Percentiles rank a stretch among this genome's conserved stretches.
These are phyloP conservation scores for Trifolium repens DNA, from an alignment of 306 rosid species.

Conservation along the genomic window DNA sequence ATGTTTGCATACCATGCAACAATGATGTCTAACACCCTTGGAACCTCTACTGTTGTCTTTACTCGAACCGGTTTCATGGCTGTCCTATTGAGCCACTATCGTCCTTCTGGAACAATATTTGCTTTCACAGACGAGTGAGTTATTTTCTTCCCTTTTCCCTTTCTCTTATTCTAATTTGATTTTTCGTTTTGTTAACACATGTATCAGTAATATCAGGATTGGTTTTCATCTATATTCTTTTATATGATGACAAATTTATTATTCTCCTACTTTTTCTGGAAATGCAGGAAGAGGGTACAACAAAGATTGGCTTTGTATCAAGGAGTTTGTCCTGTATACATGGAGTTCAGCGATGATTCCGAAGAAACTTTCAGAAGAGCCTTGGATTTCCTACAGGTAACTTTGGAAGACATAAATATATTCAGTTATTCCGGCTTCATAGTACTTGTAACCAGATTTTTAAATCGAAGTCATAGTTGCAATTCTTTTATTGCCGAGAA, in stretches of 20 bases:
- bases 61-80: constrained; percentile 96
- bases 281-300: constrained; percentile 79
- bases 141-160: constrained; percentile 30
- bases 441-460: background rate
- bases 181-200: constrained; percentile 9
- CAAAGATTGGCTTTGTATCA: constrained; percentile 88
- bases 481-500: background rate
- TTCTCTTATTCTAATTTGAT: background rate
- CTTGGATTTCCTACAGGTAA: constrained; percentile 69
- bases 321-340: constrained; percentile 89
- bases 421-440: constrained; percentile 6
- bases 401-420: constrained; percentile 8
- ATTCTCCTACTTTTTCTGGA: constrained; percentile 38
- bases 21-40: constrained; percentile 97
- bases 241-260: constrained; percentile 26
- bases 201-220: background rate
- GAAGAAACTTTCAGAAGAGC: constrained; percentile 76
- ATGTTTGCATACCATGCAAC: constrained; percentile 99
- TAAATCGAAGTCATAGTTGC: background rate
- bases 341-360: constrained; percentile 83
- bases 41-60: constrained; percentile 93
- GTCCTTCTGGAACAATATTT: constrained; percentile 89
- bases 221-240: constrained; percentile 24
- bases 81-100: constrained; percentile 82
- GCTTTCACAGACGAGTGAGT: constrained; percentile 97